These are phyloP conservation scores for Alternaria sp. DNA, from an alignment of 2,329 filamentous ascomycete genomes.

Conservation along the genomic window DNA sequence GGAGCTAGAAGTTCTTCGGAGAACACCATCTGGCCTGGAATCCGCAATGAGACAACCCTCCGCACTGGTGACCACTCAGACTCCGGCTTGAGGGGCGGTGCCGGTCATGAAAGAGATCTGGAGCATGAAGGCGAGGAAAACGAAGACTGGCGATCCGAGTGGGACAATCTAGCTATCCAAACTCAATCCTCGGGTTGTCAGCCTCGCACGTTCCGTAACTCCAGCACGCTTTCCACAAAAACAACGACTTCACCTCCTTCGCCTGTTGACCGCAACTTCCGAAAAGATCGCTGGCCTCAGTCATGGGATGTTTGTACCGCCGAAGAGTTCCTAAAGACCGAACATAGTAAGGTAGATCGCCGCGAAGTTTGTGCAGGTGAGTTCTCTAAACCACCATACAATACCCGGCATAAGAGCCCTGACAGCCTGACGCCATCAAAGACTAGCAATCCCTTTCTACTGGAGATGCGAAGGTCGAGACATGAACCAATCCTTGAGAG, in stretches of 20 bases:
- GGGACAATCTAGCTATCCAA: not conserved
- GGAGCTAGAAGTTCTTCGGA: not conserved
- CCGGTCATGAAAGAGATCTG: not conserved
- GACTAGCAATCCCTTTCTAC: not conserved
- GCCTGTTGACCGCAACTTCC: not conserved
- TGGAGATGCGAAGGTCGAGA: not conserved
- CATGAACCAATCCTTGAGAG: not conserved
- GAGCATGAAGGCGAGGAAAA: not conserved
- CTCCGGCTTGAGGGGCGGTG: constrained; percentile 1
- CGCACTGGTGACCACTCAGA: not conserved
- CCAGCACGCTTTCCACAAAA: not conserved
- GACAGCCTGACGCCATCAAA: not conserved
- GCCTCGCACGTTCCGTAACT: not conserved
- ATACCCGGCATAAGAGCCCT: not conserved
- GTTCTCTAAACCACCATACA: not conserved
- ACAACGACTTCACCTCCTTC: not conserved
- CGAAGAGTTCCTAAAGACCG: not conserved
- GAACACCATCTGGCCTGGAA: not conserved
- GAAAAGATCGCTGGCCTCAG: not conserved
- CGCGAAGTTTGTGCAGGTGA: not conserved
- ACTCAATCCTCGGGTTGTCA: not conserved
- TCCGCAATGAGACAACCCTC: not conserved
- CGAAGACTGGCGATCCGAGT: constrained; percentile 8
- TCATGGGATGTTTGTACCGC: not conserved
- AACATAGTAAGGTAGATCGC: not conserved